Percentiles rank a stretch among this genome's conserved stretches.
These are phyloP conservation scores for Aureobasidium sp. DNA, from an alignment of 2,329 filamentous ascomycete genomes.

Conservation along the genomic window DNA sequence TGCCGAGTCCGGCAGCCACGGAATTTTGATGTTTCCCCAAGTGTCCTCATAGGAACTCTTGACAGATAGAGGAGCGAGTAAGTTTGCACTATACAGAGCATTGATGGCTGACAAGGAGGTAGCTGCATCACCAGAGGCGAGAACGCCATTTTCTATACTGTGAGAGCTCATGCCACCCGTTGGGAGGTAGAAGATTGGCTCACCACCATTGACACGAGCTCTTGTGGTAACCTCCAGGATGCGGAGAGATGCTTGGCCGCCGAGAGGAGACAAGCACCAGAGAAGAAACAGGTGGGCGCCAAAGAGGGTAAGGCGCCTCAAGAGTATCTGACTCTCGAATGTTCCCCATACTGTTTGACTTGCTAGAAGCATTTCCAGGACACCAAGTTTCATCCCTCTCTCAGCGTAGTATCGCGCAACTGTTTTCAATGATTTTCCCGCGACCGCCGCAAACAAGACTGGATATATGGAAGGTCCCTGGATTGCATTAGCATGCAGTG, in stretches of 20 bases:
- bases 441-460: conserved; percentile 31
- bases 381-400: conserved; percentile 26
- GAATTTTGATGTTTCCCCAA: conserved; percentile 33
- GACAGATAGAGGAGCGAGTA: conserved; percentile 21
- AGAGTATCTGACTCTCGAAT: conserved; percentile 28
- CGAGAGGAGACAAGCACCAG: conserved; percentile 32
- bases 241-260: conserved; percentile 30
- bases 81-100: conserved; percentile 25
- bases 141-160: too few species aligned
- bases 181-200: conserved; percentile 20
- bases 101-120: not conserved
- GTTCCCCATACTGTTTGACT: conserved; percentile 34
- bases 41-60: conserved; percentile 25
- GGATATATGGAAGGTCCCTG: conserved; percentile 30
- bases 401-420: conserved; percentile 30
- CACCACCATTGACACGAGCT: too few species aligned
- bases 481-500: not conserved
- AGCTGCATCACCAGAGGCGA: too few species aligned
- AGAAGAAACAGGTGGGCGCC: conserved; percentile 29
- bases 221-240: too few species aligned
- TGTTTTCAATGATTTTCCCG: conserved; percentile 31
- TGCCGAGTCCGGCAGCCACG: not conserved
- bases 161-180: not conserved
- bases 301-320: conserved; percentile 27
- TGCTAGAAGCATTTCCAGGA: conserved; percentile 29